A percentile compares a stretch with the other conserved stretches of the same genome.
phyloP scores from a whole-genome alignment of 257 asterid species.

The Solanum corneliomulleri region DNA sequence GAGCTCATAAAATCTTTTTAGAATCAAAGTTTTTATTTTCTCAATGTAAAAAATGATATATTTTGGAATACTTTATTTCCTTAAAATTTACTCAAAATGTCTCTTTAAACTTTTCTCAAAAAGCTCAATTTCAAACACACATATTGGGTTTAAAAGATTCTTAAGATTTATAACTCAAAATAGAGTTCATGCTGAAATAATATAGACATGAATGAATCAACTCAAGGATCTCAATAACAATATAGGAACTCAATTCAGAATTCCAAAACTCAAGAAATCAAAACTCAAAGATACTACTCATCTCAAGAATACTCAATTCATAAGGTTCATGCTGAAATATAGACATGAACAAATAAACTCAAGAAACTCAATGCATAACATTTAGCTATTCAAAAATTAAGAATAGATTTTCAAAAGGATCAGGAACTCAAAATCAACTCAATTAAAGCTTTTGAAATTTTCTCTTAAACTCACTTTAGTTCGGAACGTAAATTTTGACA shows the following conservation, averaged over 20 bases:
- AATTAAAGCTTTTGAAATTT: not conserved
- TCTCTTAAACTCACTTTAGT: not conserved
- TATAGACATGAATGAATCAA: not conserved
- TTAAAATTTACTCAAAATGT: not conserved
- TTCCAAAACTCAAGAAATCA: no score
- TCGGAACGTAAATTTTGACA: not conserved
- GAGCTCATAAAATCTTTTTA: not conserved
- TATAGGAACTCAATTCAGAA: not conserved
- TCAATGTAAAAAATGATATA: not conserved
- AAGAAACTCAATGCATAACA: no score
- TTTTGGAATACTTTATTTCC: not conserved
- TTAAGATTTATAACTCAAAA: no score
- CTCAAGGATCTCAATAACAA: not conserved
- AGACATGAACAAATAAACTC: not conserved
- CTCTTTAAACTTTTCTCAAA: not conserved
- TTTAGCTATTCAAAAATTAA: not conserved
- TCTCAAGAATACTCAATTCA: not conserved
- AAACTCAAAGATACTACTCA: not conserved
- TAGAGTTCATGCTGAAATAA: not conserved
- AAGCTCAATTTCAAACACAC: not conserved
- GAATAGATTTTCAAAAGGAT: not conserved
- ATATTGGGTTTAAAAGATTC: not conserved
- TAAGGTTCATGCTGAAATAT: not conserved
- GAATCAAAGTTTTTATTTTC: not conserved
- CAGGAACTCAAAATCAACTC: not conserved